Conservation (phyloP, 495 filamentous ascomycete species). For the Penicillium tannophilum region DNA sequence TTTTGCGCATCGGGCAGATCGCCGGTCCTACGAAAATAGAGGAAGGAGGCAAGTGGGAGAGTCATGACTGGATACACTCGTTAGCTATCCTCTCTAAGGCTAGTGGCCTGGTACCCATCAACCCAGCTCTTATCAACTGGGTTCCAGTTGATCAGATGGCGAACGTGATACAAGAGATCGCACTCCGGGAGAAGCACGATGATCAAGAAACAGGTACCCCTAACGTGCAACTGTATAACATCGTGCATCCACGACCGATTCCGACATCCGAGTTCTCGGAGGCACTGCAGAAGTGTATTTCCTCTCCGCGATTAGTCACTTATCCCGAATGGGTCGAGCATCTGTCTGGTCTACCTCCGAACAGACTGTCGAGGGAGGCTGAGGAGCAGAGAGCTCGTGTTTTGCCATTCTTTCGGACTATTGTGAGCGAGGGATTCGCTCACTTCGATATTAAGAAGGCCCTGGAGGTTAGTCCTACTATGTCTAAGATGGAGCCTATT, state of each 20-base stretch:
- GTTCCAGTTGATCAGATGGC: constrained; percentile 30
- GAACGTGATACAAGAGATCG: constrained; percentile 21
- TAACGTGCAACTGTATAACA: constrained; percentile 23
- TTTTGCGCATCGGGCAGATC: constrained; percentile 57
- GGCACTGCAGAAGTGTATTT: constrained; percentile 13
- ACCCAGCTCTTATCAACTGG: constrained; percentile 26
- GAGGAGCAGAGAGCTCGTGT: constrained; percentile 21
- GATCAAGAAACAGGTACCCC: constrained; percentile 10
- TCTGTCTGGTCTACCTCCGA: constrained; percentile 11
- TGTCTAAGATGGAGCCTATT: constrained; percentile 20
- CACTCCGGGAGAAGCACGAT: constrained; percentile 7
- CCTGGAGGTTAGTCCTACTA: constrained; percentile 14
- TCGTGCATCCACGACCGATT: constrained; percentile 24
- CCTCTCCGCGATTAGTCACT: constrained; percentile 14
- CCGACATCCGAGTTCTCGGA: constrained; percentile 19
- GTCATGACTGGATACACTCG: constrained; percentile 28
- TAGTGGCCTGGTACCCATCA: constrained; percentile 22
- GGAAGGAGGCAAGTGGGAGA: constrained; percentile 27
- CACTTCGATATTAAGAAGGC: constrained; percentile 11
- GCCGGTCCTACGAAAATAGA: constrained; percentile 41
- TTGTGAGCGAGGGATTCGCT: constrained; percentile 8
- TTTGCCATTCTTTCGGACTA: constrained; percentile 20
- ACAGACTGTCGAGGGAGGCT: constrained; percentile 19
- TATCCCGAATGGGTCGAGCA: constrained; percentile 23
- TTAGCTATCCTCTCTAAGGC: constrained; percentile 26